Percentiles rank a stretch among this genome's conserved stretches.
Conservation (phyloP, 495 filamentous ascomycete species). For the Talaromyces wortmannii region DNA sequence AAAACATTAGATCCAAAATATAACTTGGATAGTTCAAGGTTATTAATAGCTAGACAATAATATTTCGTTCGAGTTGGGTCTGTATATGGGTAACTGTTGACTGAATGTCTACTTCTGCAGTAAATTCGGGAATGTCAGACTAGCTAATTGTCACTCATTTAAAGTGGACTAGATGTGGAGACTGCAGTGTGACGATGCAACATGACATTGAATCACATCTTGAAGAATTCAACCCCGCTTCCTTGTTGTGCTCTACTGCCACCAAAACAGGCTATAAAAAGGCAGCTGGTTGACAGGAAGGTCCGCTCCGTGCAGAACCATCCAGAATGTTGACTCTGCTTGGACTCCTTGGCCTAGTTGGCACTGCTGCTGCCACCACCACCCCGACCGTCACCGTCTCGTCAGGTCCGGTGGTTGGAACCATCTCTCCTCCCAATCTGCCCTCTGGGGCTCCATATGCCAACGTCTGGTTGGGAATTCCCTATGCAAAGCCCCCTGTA, state of each 20-base stretch:
- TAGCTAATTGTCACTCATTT: background rate
- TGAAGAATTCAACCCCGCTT: background rate
- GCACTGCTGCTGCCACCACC: background rate
- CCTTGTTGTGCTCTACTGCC: background rate
- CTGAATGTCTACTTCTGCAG: background rate
- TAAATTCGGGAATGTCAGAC: background rate
- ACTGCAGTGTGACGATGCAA: background rate
- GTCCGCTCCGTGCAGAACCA: background rate
- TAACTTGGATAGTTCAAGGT: background rate
- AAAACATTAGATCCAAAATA: background rate
- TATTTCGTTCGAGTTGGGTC: background rate
- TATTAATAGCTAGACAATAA: background rate
- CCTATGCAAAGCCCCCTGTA: slow-evolving; percentile 35
- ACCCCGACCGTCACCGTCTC: slow-evolving; percentile 10
- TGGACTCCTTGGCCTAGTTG: background rate
- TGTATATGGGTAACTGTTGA: background rate
- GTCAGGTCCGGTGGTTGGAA: slow-evolving; percentile 11
- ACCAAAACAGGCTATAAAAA: background rate
- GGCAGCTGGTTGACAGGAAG: background rate
- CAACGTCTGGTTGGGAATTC: slow-evolving; percentile 19
- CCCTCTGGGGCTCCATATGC: background rate
- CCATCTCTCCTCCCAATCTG: background rate
- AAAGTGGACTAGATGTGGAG: background rate
- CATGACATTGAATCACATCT: background rate
- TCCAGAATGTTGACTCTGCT: background rate